Conservation (phyloP, 768 basidiomycete species). For the Amanita exitialis region DNA sequence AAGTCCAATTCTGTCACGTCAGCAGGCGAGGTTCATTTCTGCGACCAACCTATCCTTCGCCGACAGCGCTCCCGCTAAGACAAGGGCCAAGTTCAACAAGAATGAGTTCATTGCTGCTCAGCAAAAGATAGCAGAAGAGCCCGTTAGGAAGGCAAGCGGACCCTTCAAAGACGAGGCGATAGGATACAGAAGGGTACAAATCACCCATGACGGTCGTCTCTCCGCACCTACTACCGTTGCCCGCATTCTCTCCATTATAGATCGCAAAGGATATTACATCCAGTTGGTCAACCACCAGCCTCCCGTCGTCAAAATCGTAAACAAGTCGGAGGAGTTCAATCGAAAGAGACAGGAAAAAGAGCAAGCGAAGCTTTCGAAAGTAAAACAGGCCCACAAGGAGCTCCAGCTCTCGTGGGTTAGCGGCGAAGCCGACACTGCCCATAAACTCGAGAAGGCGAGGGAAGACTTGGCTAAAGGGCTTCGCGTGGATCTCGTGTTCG, state of each 20-base stretch:
- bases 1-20: constrained; percentile 5
- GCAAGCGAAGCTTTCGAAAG: constrained; percentile 22
- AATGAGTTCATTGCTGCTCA: not conserved
- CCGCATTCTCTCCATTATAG: constrained; percentile 32
- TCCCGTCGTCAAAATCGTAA: constrained; percentile 52
- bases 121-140: not conserved
- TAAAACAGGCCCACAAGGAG: constrained; percentile 42
- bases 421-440: constrained; percentile 45
- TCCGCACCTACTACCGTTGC: constrained; percentile 26
- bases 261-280: constrained; percentile 32
- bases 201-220: constrained; percentile 25
- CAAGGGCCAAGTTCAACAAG: constrained; percentile 1
- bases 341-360: constrained; percentile 26
- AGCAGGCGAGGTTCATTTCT: constrained; percentile 5
- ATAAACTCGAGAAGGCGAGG: constrained; percentile 52
- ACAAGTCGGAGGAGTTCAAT: constrained; percentile 31
- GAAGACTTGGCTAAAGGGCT: constrained; percentile 51
- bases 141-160: constrained; percentile 15
- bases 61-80: not conserved
- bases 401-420: constrained; percentile 66
- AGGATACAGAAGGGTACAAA: constrained; percentile 26
- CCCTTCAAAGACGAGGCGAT: constrained; percentile 25
- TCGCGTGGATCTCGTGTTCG: constrained; percentile 46
- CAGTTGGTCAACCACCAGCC: constrained; percentile 45
- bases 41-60: constrained; percentile 16